phyloP scores from a whole-genome alignment of 345 rosid species.

The Linum tenue region DNA sequence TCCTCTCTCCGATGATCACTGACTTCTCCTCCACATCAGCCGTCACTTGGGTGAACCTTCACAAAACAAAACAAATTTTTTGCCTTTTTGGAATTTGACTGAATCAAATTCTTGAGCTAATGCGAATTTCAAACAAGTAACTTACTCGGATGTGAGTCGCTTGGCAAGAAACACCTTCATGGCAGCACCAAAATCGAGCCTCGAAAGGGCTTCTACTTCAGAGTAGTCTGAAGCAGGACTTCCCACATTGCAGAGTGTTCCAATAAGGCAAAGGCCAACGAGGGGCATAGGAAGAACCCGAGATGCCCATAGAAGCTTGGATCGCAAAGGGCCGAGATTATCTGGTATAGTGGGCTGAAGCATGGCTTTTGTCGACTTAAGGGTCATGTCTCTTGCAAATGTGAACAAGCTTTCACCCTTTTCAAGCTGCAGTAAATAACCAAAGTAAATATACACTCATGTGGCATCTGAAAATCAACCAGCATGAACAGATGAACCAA shows the following conservation, averaged over 20 bases:
- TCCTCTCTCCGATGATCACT: constrained; percentile 88
- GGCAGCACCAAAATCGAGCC: constrained; percentile 78
- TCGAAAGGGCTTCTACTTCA: constrained; percentile 76
- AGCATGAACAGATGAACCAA: neutral
- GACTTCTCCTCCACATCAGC: constrained; percentile 69
- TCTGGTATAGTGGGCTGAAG: constrained; percentile 49
- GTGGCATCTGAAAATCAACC: neutral
- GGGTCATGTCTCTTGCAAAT: constrained; percentile 79
- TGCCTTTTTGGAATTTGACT: too few species aligned
- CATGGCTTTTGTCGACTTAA: constrained; percentile 77
- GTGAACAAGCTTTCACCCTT: constrained; percentile 87
- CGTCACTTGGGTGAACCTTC: constrained; percentile 69
- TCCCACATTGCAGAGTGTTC: constrained; percentile 57
- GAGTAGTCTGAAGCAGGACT: constrained; percentile 54
- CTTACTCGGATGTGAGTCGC: constrained; percentile 84
- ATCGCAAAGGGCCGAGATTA: constrained; percentile 74
- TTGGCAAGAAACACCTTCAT: constrained; percentile 88
- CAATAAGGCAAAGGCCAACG: constrained; percentile 77
- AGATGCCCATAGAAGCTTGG: constrained; percentile 91
- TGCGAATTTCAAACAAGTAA: neutral
- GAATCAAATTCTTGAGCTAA: neutral
- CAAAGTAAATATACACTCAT: neutral
- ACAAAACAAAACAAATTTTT: neutral
- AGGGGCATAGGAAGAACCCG: constrained; percentile 97
- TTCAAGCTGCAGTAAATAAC: constrained; percentile 42